Evolutionary conservation across 352 stramenopile species (phyloP), one percentile per base, ranked within the genome.

Genomic region (Blastocystis sp.): DNA sequence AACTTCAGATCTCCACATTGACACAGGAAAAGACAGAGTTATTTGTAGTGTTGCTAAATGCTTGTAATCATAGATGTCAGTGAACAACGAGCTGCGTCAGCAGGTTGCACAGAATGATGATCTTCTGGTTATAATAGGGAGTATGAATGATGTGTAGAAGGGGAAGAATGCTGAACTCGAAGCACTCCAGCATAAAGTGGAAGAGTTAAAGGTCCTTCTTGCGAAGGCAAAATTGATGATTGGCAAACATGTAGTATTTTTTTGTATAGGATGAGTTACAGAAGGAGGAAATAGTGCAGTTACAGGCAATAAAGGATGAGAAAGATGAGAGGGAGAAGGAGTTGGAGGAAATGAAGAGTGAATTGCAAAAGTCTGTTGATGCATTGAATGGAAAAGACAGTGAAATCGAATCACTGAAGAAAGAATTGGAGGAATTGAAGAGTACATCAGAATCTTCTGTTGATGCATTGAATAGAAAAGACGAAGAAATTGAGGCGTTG

Each of bases 191-290:
- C 41, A 85, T 39, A 24, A 85, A 39, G 34, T 85, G 39, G 13
- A 66, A 26, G 54, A 68, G 13, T n/a, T 85, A 13, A 85, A 85
- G 53, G 54, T 65, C n/a, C n/a, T 85, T 4, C 24, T 85, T 16
- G 50, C 13, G 0, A 85, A 85, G 37, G 47, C 47, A 18, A 66
- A 85, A 7, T 18, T 45, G 18, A 53, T 85, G 47, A 85, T 85
- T 26, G 34, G 63, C 26, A 65, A 68, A 55, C 37, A 66, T 16
- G 73, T 85, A 50, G 20, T n/a, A 34, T 50, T 30, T 47, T 53
- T 9, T 0, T 43, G 26, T 50, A 68, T 8, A 26, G 1, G 18
- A 16, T 76, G 39, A 76, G 6, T 18, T n/a, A 43, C 34, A 55
- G 65, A 76, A 37, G 20, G 65, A 37, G 20, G 39, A 76, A 37